Conservation (phyloP, 148 eudicot species). For the Rhododendron henanense region DNA sequence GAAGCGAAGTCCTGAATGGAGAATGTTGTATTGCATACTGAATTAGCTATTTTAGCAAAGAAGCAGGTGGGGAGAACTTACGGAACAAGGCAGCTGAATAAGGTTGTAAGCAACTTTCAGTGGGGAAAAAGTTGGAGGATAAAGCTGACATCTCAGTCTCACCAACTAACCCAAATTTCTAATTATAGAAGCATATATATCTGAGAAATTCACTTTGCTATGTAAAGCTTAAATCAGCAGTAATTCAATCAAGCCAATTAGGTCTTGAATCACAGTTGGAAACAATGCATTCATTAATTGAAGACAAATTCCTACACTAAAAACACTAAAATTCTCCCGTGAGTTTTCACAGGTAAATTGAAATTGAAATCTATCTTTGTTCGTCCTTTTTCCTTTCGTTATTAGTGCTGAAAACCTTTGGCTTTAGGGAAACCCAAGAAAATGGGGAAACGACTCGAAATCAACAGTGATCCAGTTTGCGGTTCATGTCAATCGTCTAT, state of each 20-base stretch:
- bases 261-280: not conserved
- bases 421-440: not conserved
- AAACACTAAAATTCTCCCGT: not conserved
- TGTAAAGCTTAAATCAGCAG: not conserved
- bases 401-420: not conserved
- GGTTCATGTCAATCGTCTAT: slow-evolving; percentile 24
- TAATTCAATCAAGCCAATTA: slow-evolving; percentile 5
- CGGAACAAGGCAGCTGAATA: slow-evolving; percentile 4
- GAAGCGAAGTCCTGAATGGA: not conserved
- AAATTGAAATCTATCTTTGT: not conserved
- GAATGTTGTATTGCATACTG: not conserved
- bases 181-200: not conserved
- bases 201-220: not conserved
- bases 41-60: not conserved
- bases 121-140: not conserved
- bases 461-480: not conserved
- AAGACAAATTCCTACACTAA: not conserved
- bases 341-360: not conserved
- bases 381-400: not conserved
- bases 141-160: slow-evolving; percentile 4
- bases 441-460: not conserved
- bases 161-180: not conserved
- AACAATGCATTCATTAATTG: not conserved
- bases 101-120: not conserved
- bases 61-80: not conserved